phyloP scores from a whole-genome alignment of 768 basidiomycete species.

The Naematelia aurantialba region DNA sequence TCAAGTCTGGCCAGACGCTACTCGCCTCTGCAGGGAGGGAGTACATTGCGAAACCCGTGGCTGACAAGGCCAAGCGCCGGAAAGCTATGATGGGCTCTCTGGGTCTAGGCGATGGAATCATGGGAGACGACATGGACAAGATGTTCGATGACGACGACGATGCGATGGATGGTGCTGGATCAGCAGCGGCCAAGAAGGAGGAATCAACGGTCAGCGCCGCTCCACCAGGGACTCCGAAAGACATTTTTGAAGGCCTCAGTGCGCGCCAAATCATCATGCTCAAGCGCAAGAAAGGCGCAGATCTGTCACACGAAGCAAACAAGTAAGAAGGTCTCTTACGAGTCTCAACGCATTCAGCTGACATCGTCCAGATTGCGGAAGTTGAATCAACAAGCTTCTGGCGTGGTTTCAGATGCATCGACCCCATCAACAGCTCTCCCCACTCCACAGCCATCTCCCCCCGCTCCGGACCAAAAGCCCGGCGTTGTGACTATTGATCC shows the following conservation, averaged over 20 bases:
- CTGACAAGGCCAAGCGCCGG: conserved; percentile 35
- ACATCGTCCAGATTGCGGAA: conserved; percentile 28
- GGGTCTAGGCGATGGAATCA: conserved; percentile 38
- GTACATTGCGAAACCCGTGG: conserved; percentile 54
- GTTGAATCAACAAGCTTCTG: conserved; percentile 25
- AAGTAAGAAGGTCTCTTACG: conserved; percentile 26
- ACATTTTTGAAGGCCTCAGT: conserved; percentile 60
- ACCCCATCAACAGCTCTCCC: conserved; percentile 23
- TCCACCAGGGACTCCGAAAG: conserved; percentile 22
- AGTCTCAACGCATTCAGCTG: background rate
- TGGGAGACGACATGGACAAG: conserved; percentile 45
- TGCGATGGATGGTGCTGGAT: conserved; percentile 16
- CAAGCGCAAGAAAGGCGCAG: conserved; percentile 83
- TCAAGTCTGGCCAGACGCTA: conserved; percentile 66
- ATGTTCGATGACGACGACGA: conserved; percentile 41
- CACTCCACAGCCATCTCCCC: conserved; percentile 9
- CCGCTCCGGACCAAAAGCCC: background rate
- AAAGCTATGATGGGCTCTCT: conserved; percentile 45
- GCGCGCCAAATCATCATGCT: conserved; percentile 89
- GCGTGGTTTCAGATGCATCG: conserved; percentile 10
- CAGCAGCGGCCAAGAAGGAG: conserved; percentile 4
- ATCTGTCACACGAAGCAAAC: conserved; percentile 56
- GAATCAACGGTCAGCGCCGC: background rate
- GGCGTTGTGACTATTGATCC: conserved; percentile 48
- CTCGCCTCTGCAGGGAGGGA: conserved; percentile 93